phyloP scores from a whole-genome alignment of 495 filamentous ascomycete species.

The Acidomyces sp. region DNA sequence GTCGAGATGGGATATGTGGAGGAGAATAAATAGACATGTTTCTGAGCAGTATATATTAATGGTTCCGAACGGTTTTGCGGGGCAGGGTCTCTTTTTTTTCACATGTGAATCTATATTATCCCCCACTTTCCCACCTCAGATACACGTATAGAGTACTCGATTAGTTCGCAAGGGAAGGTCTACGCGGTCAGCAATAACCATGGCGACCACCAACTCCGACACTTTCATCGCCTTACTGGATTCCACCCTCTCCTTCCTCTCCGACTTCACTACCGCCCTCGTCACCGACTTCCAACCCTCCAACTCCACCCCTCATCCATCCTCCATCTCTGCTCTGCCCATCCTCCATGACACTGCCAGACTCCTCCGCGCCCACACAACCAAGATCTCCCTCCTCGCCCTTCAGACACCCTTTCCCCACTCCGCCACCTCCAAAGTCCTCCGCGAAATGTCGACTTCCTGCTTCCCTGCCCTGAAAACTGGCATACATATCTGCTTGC shows the following conservation, averaged over 20 bases:
- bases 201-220: constrained; percentile 7
- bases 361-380: constrained; percentile 65
- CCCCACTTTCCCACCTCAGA: too few relatives aligned
- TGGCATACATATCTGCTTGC: constrained; percentile 47
- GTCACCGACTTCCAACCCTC: constrained; percentile 21
- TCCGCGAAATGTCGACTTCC: constrained; percentile 50
- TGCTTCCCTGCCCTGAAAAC: constrained; percentile 60
- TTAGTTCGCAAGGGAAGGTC: too few relatives aligned
- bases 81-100: too few relatives aligned
- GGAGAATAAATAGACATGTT: too few relatives aligned
- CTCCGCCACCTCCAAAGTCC: constrained; percentile 51
- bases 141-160: too few relatives aligned
- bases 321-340: constrained; percentile 41
- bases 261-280: constrained; percentile 25
- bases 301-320: constrained; percentile 15
- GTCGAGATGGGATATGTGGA: too few relatives aligned
- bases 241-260: constrained; percentile 23
- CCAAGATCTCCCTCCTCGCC: constrained; percentile 72
- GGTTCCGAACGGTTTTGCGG: too few relatives aligned
- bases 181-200: neutral
- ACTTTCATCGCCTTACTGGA: constrained; percentile 24
- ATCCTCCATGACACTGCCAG: constrained; percentile 52
- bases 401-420: constrained; percentile 76
- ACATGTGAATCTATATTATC: too few relatives aligned
- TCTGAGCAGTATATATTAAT: too few relatives aligned